These are phyloP conservation scores for Lathyrus oleraceus DNA, from an alignment of 306 rosid species.

Conservation along the genomic window DNA sequence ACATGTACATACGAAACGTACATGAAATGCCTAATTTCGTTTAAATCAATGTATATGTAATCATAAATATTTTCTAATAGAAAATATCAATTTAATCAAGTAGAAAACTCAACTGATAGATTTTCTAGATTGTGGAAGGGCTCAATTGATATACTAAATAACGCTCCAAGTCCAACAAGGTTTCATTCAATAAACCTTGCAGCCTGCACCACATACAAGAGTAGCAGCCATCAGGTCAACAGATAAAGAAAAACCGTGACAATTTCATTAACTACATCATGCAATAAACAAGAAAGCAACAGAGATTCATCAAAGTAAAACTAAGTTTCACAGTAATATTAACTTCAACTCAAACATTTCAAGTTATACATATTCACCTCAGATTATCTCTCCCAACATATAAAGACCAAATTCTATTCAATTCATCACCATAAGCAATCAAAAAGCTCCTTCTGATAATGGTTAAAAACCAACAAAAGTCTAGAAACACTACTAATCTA, in stretches of 20 bases:
- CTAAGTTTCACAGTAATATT: neutral
- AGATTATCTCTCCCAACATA: constrained; percentile 1
- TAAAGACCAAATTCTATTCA: neutral
- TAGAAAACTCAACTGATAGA: neutral
- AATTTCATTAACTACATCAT: neutral
- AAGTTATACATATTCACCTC: constrained; percentile 16
- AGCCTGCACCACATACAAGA: constrained; percentile 24
- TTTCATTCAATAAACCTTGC: neutral
- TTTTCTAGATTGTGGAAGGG: constrained; percentile 8
- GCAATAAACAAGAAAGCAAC: neutral
- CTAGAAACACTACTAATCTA: neutral
- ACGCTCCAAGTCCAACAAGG: constrained; percentile 26
- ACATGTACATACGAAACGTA: constrained; percentile 4
- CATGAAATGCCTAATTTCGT: neutral
- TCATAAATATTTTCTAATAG: neutral
- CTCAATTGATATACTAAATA: constrained; percentile 14
- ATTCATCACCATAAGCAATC: constrained; percentile 10
- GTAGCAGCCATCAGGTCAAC: constrained; percentile 19
- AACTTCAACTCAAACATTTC: neutral
- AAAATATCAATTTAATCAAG: neutral
- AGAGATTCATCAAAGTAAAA: neutral
- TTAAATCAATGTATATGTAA: neutral
- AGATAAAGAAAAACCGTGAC: neutral
- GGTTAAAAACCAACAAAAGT: neutral
- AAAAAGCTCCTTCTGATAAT: neutral